Conservation (phyloP, 106 monocot genomes). For the Agapanthus africanus region DNA sequence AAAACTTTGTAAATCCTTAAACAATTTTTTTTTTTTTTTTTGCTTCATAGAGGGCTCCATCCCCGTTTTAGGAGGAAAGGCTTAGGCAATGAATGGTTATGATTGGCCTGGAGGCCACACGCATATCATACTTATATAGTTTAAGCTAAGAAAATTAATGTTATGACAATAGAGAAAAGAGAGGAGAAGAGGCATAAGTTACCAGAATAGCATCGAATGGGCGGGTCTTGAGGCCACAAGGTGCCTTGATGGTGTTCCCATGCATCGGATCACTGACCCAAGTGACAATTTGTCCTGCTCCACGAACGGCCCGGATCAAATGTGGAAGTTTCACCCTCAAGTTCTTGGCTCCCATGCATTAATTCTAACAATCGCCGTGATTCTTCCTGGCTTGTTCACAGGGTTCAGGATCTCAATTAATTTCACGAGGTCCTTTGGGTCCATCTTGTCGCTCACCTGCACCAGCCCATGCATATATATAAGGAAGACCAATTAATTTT, state of each 20-base stretch:
- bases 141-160: too few species aligned
- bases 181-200: not conserved
- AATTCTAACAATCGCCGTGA: conserved; percentile 11
- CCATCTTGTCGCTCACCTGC: conserved; percentile 23
- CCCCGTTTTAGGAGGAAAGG: too few species aligned
- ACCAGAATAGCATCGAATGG: conserved; percentile 19
- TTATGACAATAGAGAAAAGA: too few species aligned
- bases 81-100: too few species aligned
- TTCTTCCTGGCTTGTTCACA: conserved; percentile 14
- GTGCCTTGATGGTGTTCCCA: conserved; percentile 22
- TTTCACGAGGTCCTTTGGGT: conserved; percentile 17
- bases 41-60: too few species aligned
- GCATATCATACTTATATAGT: too few species aligned
- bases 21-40: too few species aligned
- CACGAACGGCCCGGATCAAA: conserved; percentile 13
- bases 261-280: conserved; percentile 24
- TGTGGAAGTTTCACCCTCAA: conserved; percentile 20
- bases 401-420: conserved; percentile 20
- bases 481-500: too few species aligned
- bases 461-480: not conserved
- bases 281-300: conserved; percentile 14
- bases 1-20: too few species aligned
- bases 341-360: conserved; percentile 27
- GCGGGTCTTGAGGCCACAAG: conserved; percentile 20
- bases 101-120: too few species aligned